A percentile compares a stretch with the other conserved stretches of the same genome.
These are phyloP conservation scores for Sugiyamaella lignohabitans DNA, from an alignment of 805 yeast species.

Conservation along the genomic window DNA sequence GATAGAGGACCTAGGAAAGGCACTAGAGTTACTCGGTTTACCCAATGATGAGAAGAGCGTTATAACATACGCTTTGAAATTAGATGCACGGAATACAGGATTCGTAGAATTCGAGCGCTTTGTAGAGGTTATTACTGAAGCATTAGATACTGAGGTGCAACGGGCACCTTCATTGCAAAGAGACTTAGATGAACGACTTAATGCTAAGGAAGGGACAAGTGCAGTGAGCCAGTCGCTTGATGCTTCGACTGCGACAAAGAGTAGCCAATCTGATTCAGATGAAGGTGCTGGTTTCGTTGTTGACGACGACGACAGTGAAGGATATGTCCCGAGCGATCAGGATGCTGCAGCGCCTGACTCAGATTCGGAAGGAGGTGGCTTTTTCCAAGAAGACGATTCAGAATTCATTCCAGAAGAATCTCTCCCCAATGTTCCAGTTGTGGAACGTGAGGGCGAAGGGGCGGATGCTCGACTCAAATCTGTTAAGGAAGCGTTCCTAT, in stretches of 20 bases:
- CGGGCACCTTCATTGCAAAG: too few relatives aligned
- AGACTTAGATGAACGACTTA: neutral
- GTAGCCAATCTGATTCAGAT: too few relatives aligned
- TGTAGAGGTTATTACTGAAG: constrained; percentile 18
- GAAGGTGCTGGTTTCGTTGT: neutral
- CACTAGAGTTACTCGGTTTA: constrained; percentile 26
- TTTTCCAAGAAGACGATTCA: neutral
- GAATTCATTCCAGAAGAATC: too few relatives aligned
- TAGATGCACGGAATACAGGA: constrained; percentile 26
- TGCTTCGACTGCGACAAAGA: too few relatives aligned
- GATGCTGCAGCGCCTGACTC: neutral
- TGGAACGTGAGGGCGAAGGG: constrained; percentile 8
- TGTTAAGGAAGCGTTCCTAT: constrained; percentile 13
- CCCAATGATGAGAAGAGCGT: constrained; percentile 2
- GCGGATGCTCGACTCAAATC: neutral
- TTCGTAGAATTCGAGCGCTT: constrained; percentile 28
- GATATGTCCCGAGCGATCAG: neutral
- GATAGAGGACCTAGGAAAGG: constrained; percentile 22
- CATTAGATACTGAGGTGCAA: neutral
- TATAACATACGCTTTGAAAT: constrained; percentile 5
- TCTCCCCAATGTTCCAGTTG: too few relatives aligned
- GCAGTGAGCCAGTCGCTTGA: neutral
- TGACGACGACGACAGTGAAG: neutral
- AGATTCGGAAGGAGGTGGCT: neutral
- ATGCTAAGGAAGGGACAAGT: neutral